Percentiles rank a stretch among this genome's conserved stretches.
phyloP scores from a whole-genome alignment of 352 stramenopile genomes.

The Pilasporangium apinafurcum region DNA sequence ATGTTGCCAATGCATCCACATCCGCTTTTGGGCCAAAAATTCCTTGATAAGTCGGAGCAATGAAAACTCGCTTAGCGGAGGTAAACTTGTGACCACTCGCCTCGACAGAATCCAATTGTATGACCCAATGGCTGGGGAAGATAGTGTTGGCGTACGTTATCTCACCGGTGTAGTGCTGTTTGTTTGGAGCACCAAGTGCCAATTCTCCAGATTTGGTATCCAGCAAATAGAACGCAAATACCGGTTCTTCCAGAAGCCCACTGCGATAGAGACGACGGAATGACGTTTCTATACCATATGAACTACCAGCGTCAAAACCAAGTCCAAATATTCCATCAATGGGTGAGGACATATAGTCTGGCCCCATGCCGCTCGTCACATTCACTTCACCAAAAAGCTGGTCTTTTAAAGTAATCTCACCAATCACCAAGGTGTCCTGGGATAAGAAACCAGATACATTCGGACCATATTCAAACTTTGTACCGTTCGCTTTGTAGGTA shows the following conservation, averaged over 20 bases:
- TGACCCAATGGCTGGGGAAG: neutral
- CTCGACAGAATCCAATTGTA: conserved; percentile 1
- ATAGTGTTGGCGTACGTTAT: neutral
- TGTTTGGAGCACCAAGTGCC: conserved; percentile 1
- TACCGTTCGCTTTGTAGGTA: conserved; percentile 6
- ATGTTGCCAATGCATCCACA: no score
- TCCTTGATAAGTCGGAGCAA: no score
- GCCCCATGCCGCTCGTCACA: no score
- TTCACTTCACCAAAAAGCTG: conserved; percentile 2
- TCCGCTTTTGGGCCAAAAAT: no score
- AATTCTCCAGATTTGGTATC: no score
- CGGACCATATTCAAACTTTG: neutral
- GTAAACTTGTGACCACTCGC: neutral
- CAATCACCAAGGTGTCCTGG: conserved; percentile 1
- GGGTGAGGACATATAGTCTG: no score
- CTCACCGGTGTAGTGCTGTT: conserved; percentile 1
- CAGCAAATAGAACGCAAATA: conserved; percentile 9
- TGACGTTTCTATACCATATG: neutral
- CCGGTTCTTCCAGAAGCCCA: conserved; percentile 3
- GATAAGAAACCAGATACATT: conserved; percentile 6
- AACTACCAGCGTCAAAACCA: neutral
- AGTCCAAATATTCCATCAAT: conserved; percentile 2
- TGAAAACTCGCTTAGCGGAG: neutral
- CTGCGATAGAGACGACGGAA: no score
- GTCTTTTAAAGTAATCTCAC: neutral